Conservation (phyloP, 2,329 filamentous ascomycete species). For the Monilinia aucupariae region DNA sequence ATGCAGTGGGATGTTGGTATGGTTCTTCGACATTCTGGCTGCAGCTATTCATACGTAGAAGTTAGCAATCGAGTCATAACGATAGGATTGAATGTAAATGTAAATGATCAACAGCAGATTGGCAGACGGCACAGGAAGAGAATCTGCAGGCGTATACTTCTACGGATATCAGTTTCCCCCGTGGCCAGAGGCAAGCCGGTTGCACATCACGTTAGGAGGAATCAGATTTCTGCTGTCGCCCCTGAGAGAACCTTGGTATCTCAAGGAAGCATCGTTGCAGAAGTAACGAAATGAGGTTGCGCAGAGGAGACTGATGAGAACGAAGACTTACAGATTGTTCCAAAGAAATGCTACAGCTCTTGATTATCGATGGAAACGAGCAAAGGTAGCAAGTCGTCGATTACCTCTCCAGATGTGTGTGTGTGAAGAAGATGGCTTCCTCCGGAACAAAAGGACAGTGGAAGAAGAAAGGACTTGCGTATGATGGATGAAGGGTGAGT, state of each 20-base stretch:
- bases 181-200: not conserved
- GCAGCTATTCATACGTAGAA: slow-evolving; percentile 7
- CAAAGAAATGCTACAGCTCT: slow-evolving; percentile 11
- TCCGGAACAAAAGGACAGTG: slow-evolving; percentile 1
- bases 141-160: not conserved
- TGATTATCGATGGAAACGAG: slow-evolving; percentile 25
- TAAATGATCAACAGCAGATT: not conserved
- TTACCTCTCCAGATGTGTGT: slow-evolving; percentile 20
- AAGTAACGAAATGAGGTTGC: not conserved
- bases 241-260: not conserved
- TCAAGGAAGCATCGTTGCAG: not conserved
- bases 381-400: slow-evolving; percentile 27
- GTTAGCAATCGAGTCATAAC: slow-evolving; percentile 13
- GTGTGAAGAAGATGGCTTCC: slow-evolving; percentile 16
- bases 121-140: not conserved
- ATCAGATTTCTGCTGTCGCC: not conserved
- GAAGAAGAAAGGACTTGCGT: slow-evolving; percentile 13
- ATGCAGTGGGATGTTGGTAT: slow-evolving; percentile 55
- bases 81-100: not conserved
- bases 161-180: not conserved
- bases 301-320: not conserved
- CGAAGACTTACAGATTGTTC: slow-evolving; percentile 3
- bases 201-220: too few species aligned
- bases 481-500: not conserved
- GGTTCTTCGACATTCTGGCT: slow-evolving; percentile 26